Evolutionary conservation across 2,329 filamentous ascomycete species (phyloP).

Genomic region (Trichoderma citrinoviride): DNA sequence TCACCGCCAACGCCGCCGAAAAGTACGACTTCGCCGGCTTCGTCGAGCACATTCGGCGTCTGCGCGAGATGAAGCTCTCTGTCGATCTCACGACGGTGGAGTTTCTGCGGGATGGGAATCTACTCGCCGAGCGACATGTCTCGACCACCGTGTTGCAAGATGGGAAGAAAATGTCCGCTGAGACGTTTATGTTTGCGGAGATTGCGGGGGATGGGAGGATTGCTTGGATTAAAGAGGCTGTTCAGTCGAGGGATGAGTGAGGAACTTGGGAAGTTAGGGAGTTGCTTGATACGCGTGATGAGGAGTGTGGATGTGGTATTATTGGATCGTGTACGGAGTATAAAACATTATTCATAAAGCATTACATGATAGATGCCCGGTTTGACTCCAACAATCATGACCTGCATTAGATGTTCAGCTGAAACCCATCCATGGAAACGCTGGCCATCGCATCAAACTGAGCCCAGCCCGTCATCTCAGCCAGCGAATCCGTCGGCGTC

Average conservation of each 20-base stretch:
- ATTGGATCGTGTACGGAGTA: background rate
- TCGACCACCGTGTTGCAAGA: conserved; percentile 8
- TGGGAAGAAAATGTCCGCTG: conserved; percentile 8
- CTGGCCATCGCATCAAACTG: conserved; percentile 17
- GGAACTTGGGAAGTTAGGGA: background rate
- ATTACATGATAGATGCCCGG: background rate
- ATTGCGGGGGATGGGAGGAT: conserved; percentile 21
- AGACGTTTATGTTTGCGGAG: conserved; percentile 22
- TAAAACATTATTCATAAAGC: background rate
- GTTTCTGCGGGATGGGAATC: conserved; percentile 20
- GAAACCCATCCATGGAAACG: conserved; percentile 14
- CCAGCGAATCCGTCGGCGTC: conserved; percentile 8
- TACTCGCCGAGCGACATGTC: conserved; percentile 20
- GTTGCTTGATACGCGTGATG: background rate
- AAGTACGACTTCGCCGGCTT: conserved; percentile 17
- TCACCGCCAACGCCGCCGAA: background rate
- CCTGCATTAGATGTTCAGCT: conserved; percentile 1
- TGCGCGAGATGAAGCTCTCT: conserved; percentile 15
- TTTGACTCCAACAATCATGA: no score
- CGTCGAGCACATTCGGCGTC: conserved; percentile 20
- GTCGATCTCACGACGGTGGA: conserved; percentile 19
- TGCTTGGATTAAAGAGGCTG: conserved; percentile 18
- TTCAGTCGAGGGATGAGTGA: background rate
- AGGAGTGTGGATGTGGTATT: background rate
- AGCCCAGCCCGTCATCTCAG: conserved; percentile 17